Conservation (phyloP, 257 asterid species). For the Petunia axillaris region DNA sequence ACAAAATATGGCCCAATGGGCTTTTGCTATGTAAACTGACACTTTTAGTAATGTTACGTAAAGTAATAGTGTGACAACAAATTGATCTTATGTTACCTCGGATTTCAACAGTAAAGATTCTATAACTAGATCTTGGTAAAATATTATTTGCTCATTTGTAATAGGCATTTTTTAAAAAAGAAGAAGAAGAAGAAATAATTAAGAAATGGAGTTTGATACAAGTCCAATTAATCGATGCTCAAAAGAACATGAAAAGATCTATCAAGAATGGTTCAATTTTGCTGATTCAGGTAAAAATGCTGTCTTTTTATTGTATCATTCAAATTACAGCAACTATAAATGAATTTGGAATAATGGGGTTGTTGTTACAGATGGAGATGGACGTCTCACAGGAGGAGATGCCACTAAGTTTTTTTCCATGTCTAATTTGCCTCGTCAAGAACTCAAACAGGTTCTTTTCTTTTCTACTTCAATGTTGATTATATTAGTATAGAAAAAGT, state of each 20-base stretch:
- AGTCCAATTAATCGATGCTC: slow-evolving; percentile 83
- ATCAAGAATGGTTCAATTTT: slow-evolving; percentile 71
- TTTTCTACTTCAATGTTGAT: not conserved
- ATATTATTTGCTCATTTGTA: too few species aligned
- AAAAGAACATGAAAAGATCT: slow-evolving; percentile 76
- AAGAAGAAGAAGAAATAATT: not conserved
- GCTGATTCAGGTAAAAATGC: slow-evolving; percentile 75
- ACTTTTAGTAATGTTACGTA: too few species aligned
- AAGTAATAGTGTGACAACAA: too few species aligned
- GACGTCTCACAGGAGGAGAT: slow-evolving; percentile 80
- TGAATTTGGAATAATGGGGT: slow-evolving; percentile 20
- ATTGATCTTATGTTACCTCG: too few species aligned
- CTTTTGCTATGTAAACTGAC: too few species aligned
- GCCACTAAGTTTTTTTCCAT: slow-evolving; percentile 86
- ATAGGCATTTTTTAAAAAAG: not conserved
- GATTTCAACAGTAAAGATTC: too few species aligned
- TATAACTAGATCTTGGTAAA: too few species aligned
- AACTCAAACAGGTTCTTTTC: slow-evolving; percentile 79
- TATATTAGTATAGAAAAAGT: not conserved
- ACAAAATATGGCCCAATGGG: too few species aligned
- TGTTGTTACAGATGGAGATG: slow-evolving; percentile 73
- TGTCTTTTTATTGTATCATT: not conserved
- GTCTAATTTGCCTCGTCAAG: slow-evolving; percentile 84
- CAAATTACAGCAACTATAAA: not conserved
- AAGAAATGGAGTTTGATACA: slow-evolving; percentile 79